Evolutionary conservation across 345 rosid species (phyloP).

Genomic region (Noccaea caerulescens): DNA sequence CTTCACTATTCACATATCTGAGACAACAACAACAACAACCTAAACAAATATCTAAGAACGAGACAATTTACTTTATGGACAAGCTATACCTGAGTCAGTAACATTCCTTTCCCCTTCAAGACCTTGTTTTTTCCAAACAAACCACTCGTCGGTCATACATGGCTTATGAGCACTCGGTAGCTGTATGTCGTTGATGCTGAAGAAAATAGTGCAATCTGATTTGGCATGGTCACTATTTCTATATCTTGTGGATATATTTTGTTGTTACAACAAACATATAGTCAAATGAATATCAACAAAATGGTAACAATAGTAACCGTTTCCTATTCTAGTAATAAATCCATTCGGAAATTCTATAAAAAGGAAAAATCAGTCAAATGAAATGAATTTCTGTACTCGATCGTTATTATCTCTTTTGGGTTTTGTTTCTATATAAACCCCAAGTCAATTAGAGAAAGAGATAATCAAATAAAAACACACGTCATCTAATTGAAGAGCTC

Average conservation of each 20-base stretch:
- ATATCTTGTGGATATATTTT: slow-evolving; percentile 11
- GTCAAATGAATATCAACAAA: slow-evolving; percentile 12
- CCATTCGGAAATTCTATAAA: too few relatives aligned
- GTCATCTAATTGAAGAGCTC: too few relatives aligned
- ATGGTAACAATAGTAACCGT: too few relatives aligned
- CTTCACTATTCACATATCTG: slow-evolving; percentile 24
- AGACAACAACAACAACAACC: slow-evolving; percentile 4
- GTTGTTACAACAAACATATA: slow-evolving; percentile 20
- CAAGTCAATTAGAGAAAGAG: too few relatives aligned
- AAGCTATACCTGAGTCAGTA: slow-evolving; percentile 53
- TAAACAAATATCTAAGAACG: neutral
- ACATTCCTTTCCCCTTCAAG: slow-evolving; percentile 69
- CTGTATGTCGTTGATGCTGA: neutral
- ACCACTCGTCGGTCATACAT: slow-evolving; percentile 57
- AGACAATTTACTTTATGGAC: slow-evolving; percentile 32
- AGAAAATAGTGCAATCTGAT: neutral
- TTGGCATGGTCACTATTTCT: neutral
- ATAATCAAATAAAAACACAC: too few relatives aligned
- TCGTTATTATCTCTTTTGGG: too few relatives aligned
- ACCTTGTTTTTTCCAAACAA: slow-evolving; percentile 55
- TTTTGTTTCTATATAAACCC: too few relatives aligned
- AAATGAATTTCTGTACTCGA: too few relatives aligned
- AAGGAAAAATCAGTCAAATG: too few relatives aligned
- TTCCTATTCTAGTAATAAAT: too few relatives aligned
- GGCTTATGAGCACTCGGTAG: slow-evolving; percentile 76